A percentile compares a stretch with the other conserved stretches of the same genome.
These are phyloP conservation scores for Populus simonii DNA, from an alignment of 345 rosid genomes.

Conservation along the genomic window DNA sequence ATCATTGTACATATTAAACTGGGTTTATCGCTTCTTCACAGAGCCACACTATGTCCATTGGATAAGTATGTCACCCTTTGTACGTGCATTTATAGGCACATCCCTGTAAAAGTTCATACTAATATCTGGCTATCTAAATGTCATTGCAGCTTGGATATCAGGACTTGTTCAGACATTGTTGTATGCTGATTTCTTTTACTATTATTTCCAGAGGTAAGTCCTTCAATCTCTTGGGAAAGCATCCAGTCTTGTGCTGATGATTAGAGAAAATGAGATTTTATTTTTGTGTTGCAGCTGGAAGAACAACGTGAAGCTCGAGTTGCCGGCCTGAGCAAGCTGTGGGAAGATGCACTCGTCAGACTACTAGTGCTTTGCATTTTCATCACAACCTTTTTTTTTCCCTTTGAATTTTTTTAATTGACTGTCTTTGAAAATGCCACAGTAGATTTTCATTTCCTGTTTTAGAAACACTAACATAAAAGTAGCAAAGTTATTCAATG, in stretches of 20 bases:
- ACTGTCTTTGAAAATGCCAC: background rate
- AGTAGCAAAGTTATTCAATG: background rate
- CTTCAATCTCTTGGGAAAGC: background rate
- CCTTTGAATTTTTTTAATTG: background rate
- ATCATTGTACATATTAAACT: slow-evolving; percentile 55
- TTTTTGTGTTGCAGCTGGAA: slow-evolving; percentile 57
- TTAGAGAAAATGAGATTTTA: background rate
- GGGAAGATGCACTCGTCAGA: background rate
- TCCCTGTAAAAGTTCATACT: background rate
- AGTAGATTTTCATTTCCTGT: background rate
- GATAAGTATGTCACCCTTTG: slow-evolving; percentile 47
- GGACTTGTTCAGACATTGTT: slow-evolving; percentile 69
- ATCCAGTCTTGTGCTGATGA: background rate
- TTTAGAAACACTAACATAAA: background rate
- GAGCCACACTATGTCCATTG: slow-evolving; percentile 57
- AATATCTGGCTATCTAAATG: background rate
- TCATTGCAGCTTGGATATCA: slow-evolving; percentile 72
- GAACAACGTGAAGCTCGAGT: slow-evolving; percentile 78
- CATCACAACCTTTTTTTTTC: background rate
- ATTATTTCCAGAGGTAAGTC: slow-evolving; percentile 64
- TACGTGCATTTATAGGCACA: background rate
- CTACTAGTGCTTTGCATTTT: background rate
- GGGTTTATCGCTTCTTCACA: slow-evolving; percentile 65
- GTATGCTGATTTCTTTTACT: slow-evolving; percentile 82
- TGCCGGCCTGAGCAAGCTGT: slow-evolving; percentile 52